Conservation (phyloP, 176 grass and related monocot genomes). For the Oryza meyeriana region DNA sequence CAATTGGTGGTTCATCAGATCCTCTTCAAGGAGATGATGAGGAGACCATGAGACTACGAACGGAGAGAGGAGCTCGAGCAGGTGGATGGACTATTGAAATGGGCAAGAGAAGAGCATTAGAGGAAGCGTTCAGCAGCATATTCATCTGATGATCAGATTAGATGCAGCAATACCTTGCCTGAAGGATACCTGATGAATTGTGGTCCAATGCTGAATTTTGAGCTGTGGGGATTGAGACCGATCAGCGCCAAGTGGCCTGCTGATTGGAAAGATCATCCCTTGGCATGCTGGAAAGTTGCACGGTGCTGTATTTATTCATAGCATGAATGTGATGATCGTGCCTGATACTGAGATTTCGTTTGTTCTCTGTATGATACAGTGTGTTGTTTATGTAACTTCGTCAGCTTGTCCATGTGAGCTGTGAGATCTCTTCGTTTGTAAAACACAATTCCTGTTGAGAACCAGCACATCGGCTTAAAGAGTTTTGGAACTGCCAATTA, state of each 20-base stretch:
- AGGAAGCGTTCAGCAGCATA: slow-evolving; percentile 83
- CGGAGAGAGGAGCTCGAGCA: slow-evolving; percentile 65
- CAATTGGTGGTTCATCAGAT: slow-evolving; percentile 42
- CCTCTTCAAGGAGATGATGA: slow-evolving; percentile 71
- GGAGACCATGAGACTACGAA: slow-evolving; percentile 54
- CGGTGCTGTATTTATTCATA: neutral
- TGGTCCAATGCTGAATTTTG: neutral
- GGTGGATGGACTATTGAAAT: slow-evolving; percentile 86
- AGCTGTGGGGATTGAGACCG: neutral
- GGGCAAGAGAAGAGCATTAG: slow-evolving; percentile 74
- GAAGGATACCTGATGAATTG: neutral
- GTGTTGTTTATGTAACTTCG: neutral
- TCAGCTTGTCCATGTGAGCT: neutral
- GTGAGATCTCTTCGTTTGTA: neutral
- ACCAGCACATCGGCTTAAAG: neutral
- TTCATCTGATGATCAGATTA: slow-evolving; percentile 53
- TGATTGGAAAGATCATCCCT: neutral
- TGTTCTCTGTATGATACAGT: neutral
- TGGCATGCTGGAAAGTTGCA: slow-evolving; percentile 17
- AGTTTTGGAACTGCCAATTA: neutral
- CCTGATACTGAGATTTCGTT: neutral
- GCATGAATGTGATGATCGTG: neutral
- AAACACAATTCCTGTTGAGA: neutral
- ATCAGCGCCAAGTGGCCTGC: neutral
- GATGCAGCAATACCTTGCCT: neutral